phyloP scores from a whole-genome alignment of 1,284 basidiomycete genomes.

The Malassezia vespertilionis region DNA sequence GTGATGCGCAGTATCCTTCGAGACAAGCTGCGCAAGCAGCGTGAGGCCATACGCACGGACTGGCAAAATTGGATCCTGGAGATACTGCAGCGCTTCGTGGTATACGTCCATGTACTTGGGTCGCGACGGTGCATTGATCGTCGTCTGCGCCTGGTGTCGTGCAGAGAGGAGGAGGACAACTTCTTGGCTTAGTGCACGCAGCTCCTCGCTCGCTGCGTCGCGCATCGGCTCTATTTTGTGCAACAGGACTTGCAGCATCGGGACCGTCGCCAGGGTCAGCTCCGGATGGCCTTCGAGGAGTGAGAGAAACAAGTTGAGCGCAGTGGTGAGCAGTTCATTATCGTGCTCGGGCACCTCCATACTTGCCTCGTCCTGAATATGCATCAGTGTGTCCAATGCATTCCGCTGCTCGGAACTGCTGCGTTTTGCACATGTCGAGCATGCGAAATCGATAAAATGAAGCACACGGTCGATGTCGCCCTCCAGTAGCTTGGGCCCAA shows the following conservation, averaged over 20 bases:
- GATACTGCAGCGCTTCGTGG: constrained; percentile 70
- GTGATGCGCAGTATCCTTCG: constrained; percentile 5
- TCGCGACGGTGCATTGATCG: not conserved
- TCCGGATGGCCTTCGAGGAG: constrained; percentile 28
- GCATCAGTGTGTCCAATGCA: not conserved
- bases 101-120: constrained; percentile 51
- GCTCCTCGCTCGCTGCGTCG: constrained; percentile 21
- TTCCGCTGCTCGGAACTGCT: not conserved
- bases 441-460: constrained; percentile 35
- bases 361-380: constrained; percentile 1
- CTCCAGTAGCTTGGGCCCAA: constrained; percentile 30
- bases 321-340: constrained; percentile 29
- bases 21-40: constrained; percentile 34
- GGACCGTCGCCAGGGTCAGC: constrained; percentile 21
- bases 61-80: constrained; percentile 87
- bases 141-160: constrained; percentile 48
- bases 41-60: constrained; percentile 73
- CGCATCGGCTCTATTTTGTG: constrained; percentile 25
- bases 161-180: constrained; percentile 70
- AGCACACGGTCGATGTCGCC: constrained; percentile 28
- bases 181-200: constrained; percentile 60
- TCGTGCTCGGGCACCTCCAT: constrained; percentile 13
- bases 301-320: constrained; percentile 34
- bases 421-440: constrained; percentile 16
- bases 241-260: constrained; percentile 32